phyloP scores from a whole-genome alignment of 768 basidiomycete species.

The Chalciporus piperatus region DNA sequence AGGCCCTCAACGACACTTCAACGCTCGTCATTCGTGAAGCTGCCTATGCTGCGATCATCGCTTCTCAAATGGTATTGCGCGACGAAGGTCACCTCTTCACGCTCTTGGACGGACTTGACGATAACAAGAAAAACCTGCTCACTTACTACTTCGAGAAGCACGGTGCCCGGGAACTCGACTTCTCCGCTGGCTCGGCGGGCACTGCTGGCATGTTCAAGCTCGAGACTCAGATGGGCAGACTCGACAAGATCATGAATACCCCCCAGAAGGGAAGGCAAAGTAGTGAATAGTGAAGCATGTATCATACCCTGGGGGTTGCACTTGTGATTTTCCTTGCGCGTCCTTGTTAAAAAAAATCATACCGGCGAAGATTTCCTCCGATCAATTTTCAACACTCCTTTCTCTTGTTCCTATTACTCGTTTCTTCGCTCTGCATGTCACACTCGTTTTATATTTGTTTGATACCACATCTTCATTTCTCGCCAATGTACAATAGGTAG shows the following conservation, averaged over 20 bases:
- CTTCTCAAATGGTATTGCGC: slow-evolving; percentile 76
- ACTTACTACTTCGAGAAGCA: slow-evolving; percentile 91
- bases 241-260: slow-evolving; percentile 77
- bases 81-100: slow-evolving; percentile 83
- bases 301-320: background rate
- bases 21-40: slow-evolving; percentile 83
- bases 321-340: background rate
- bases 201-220: slow-evolving; percentile 60
- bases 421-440: slow-evolving; percentile 1
- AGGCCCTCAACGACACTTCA: slow-evolving; percentile 70
- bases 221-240: slow-evolving; percentile 75
- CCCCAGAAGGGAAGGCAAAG: slow-evolving; percentile 42
- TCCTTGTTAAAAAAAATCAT: too few species aligned
- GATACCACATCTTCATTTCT: slow-evolving; percentile 11
- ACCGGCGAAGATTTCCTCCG: background rate
- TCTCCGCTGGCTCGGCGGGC: slow-evolving; percentile 31
- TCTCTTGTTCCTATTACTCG: slow-evolving; percentile 1
- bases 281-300: slow-evolving; percentile 5
- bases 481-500: background rate
- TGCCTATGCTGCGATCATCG: slow-evolving; percentile 77
- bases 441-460: slow-evolving; percentile 14
- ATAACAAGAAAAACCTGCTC: slow-evolving; percentile 86
- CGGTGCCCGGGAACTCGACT: slow-evolving; percentile 55
- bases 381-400: background rate
- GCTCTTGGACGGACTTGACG: slow-evolving; percentile 77